Evolutionary conservation across 768 basidiomycete species (phyloP).

Genomic region (Kwoniella botswanensis): DNA sequence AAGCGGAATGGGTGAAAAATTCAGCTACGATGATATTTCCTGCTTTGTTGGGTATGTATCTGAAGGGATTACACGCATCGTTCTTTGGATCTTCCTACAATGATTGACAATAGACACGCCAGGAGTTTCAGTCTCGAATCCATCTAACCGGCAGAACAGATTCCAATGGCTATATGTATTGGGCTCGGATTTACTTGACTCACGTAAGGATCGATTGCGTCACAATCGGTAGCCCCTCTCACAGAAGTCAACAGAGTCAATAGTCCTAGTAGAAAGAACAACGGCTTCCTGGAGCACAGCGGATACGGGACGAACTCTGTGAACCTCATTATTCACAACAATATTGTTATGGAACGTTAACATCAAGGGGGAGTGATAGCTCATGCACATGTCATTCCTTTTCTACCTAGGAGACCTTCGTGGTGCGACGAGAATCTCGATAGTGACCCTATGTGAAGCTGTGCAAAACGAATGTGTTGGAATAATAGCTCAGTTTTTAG

Average conservation of each 20-base stretch:
- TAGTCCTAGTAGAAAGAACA: neutral
- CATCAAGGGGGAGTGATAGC: too few species aligned
- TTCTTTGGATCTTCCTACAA: slow-evolving; percentile 1
- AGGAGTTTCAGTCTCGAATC: too few species aligned
- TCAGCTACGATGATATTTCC: slow-evolving; percentile 40
- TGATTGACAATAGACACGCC: neutral
- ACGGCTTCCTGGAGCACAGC: neutral
- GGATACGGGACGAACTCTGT: too few species aligned
- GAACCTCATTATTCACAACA: too few species aligned
- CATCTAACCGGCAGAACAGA: too few species aligned
- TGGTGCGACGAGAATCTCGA: too few species aligned
- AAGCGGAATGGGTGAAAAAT: slow-evolving; percentile 48
- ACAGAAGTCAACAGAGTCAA: neutral
- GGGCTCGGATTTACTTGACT: neutral
- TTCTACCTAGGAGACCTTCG: too few species aligned
- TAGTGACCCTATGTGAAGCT: too few species aligned
- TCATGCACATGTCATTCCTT: too few species aligned
- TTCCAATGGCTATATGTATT: too few species aligned
- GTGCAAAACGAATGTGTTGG: too few species aligned
- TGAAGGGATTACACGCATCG: slow-evolving; percentile 49
- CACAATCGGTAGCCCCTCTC: neutral
- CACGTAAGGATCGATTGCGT: slow-evolving; percentile 9
- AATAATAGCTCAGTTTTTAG: neutral
- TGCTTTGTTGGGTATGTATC: slow-evolving; percentile 48
- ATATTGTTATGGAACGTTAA: too few species aligned